Evolutionary conservation across 2,329 filamentous ascomycete genomes (phyloP).

Genomic region (Talaromyces amestolkiae): DNA sequence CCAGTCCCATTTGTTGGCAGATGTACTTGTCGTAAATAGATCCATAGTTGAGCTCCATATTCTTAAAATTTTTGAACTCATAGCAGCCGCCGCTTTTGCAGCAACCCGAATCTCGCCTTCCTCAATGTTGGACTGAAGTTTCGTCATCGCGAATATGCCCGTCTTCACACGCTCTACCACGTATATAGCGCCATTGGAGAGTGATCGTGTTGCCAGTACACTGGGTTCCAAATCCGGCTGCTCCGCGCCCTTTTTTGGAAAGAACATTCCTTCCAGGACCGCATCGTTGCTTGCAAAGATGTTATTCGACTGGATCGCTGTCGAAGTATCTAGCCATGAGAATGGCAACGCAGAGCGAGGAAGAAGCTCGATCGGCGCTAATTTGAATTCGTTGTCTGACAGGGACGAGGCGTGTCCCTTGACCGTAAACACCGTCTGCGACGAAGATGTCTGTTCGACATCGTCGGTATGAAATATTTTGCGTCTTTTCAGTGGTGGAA

Average conservation of each 20-base stretch:
- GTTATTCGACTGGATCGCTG: conserved; percentile 33
- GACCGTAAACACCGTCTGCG: conserved; percentile 29
- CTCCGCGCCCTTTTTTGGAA: conserved; percentile 1
- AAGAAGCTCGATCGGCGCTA: conserved; percentile 37
- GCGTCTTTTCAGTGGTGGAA: conserved; percentile 34
- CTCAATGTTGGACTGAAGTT: conserved; percentile 33
- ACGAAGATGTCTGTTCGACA: conserved; percentile 1
- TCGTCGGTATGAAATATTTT: conserved; percentile 27
- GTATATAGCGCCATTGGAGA: conserved; percentile 33
- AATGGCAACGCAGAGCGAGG: conserved; percentile 39
- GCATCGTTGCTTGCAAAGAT: conserved; percentile 41
- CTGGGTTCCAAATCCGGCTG: conserved; percentile 24
- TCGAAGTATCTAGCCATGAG: conserved; percentile 38
- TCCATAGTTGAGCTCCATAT: not conserved
- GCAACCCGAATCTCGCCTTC: conserved; percentile 42
- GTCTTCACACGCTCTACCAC: conserved; percentile 41
- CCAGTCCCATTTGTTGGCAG: conserved; percentile 28
- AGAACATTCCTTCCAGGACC: conserved; percentile 33
- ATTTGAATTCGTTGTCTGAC: conserved; percentile 34
- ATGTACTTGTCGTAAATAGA: not conserved
- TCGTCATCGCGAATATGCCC: conserved; percentile 41
- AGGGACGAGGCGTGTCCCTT: conserved; percentile 39
- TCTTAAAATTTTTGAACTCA: conserved; percentile 6
- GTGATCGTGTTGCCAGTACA: conserved; percentile 35
- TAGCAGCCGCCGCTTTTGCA: conserved; percentile 28